phyloP scores from a whole-genome alignment of 441 rosid genomes.

The Pelargonium citronellum region DNA sequence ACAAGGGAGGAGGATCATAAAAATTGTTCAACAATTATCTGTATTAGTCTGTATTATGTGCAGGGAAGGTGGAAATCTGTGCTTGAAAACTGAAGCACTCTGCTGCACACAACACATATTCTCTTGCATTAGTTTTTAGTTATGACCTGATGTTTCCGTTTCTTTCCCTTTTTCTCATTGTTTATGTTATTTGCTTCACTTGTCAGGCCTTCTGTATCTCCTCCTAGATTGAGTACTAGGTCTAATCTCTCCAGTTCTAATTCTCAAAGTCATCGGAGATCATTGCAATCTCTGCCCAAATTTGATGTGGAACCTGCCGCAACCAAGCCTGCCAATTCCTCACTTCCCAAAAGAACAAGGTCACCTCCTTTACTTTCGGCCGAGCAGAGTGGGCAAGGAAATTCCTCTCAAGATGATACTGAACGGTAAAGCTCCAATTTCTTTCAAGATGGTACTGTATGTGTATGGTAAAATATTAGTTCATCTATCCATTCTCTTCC shows the following conservation, averaged over 20 bases:
- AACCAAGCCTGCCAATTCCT: conserved; percentile 28
- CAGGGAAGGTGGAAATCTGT: not conserved
- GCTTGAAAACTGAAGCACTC: not conserved
- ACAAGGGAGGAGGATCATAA: not conserved
- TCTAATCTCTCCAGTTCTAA: conserved; percentile 33
- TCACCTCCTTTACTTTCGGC: conserved; percentile 46
- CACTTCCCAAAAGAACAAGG: conserved; percentile 63
- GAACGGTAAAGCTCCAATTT: conserved; percentile 49
- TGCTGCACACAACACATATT: not conserved
- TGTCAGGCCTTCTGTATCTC: conserved; percentile 47
- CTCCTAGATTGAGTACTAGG: conserved; percentile 41
- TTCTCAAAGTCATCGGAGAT: conserved; percentile 37
- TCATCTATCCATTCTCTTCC: not conserved
- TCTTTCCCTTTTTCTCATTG: conserved; percentile 2
- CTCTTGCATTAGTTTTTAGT: not conserved
- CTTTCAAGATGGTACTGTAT: not conserved
- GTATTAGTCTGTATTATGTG: not conserved
- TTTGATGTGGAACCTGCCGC: conserved; percentile 27
- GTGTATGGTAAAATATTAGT: not conserved
- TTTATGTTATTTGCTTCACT: conserved; percentile 19
- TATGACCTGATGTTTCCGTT: not conserved
- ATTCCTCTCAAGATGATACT: conserved; percentile 39
- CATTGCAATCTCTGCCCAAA: conserved; percentile 25
- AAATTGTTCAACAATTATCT: not conserved
- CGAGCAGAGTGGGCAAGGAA: conserved; percentile 42